phyloP scores from a whole-genome alignment of 176 grass and related monocot genomes.

The Musa troglodytarum region DNA sequence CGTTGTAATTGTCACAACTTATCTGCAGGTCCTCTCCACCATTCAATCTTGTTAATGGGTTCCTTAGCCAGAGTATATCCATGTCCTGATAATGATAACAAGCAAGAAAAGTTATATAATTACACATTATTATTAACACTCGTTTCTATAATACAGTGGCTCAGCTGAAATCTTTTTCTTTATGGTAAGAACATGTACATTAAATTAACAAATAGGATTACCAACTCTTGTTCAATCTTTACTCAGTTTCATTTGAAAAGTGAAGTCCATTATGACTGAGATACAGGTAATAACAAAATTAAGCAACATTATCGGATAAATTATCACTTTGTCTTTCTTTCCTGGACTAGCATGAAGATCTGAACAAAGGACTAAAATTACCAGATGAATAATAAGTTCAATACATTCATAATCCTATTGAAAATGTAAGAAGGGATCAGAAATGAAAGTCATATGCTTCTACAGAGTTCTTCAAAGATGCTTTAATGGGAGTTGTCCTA shows the following conservation, averaged over 20 bases:
- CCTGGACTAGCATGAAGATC: neutral
- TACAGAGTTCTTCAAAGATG: too few species aligned
- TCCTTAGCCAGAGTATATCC: slow-evolving; percentile 41
- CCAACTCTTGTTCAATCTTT: neutral
- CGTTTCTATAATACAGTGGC: neutral
- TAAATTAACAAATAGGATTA: too few species aligned
- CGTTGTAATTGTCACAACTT: slow-evolving; percentile 31
- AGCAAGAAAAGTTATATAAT: neutral
- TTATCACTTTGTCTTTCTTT: neutral
- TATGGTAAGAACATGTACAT: too few species aligned
- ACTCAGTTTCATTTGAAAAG: neutral
- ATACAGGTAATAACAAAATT: too few species aligned
- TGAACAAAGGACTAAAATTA: neutral
- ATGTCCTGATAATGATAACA: slow-evolving; percentile 32
- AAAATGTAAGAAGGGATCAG: too few species aligned
- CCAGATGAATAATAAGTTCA: neutral
- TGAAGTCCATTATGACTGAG: neutral
- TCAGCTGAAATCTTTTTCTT: too few species aligned
- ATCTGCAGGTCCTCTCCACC: slow-evolving; percentile 28
- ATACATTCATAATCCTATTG: too few species aligned
- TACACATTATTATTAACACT: neutral
- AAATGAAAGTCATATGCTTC: too few species aligned
- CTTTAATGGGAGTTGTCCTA: too few species aligned
- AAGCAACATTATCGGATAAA: too few species aligned
- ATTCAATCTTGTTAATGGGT: slow-evolving; percentile 29